Evolutionary conservation across 148 eudicot genomes (phyloP).

Genomic region (Chenopodium suecicum): DNA sequence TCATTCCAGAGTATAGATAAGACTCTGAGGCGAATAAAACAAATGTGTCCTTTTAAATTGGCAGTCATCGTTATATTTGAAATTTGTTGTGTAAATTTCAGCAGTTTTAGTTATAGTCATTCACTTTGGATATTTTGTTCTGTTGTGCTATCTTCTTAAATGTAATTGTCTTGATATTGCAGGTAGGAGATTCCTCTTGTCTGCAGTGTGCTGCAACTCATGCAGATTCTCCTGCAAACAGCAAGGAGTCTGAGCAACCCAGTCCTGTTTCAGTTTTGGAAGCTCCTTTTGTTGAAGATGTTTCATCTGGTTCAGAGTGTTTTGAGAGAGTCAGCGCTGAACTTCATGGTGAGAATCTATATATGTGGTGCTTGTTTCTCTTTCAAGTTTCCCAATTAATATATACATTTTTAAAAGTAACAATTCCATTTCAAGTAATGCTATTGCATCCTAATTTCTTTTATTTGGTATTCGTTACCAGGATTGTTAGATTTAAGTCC

Average conservation of each 20-base stretch:
- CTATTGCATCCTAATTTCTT: not conserved
- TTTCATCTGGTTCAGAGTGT: slow-evolving; percentile 79
- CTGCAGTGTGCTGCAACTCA: slow-evolving; percentile 42
- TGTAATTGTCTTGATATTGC: slow-evolving; percentile 22
- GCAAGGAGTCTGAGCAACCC: slow-evolving; percentile 77
- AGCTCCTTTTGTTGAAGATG: slow-evolving; percentile 56
- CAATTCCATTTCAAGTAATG: not conserved
- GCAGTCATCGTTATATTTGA: not conserved
- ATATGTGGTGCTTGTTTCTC: not conserved
- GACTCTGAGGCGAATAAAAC: not conserved
- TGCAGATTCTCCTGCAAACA: slow-evolving; percentile 53
- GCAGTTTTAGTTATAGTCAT: not conserved
- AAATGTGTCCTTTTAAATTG: not conserved
- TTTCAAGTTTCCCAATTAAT: not conserved
- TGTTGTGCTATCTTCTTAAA: slow-evolving; percentile 6
- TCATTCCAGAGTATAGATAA: not conserved
- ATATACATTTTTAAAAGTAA: not conserved
- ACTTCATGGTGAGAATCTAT: slow-evolving; percentile 62
- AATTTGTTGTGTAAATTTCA: not conserved
- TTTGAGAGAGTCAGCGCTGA: slow-evolving; percentile 80
- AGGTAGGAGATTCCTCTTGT: slow-evolving; percentile 45
- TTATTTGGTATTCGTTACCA: not conserved
- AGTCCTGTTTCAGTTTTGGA: slow-evolving; percentile 84
- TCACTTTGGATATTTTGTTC: not conserved
- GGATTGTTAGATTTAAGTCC: not conserved